Conservation (phyloP, 1,284 basidiomycete genomes). For the Ganoderma lingzhi region DNA sequence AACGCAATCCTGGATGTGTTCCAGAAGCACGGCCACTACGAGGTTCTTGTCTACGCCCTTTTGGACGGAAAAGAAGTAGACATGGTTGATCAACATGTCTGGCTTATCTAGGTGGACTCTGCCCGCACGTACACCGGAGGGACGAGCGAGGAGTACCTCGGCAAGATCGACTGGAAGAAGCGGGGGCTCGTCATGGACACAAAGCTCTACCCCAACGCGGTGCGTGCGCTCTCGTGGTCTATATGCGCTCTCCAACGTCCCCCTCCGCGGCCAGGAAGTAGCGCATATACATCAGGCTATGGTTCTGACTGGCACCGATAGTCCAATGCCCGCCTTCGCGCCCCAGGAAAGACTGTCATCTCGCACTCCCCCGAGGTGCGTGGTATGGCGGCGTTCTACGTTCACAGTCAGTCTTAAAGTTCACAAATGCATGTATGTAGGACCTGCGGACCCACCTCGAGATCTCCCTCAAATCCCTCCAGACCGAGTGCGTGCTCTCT, state of each 20-base stretch:
- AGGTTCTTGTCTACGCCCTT: constrained; percentile 38
- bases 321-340: constrained; percentile 21
- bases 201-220: constrained; percentile 35
- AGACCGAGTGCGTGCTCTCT: constrained; percentile 49
- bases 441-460: constrained; percentile 54
- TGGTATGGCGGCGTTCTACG: too few species aligned
- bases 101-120: constrained; percentile 54
- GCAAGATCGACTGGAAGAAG: constrained; percentile 45
- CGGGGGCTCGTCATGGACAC: constrained; percentile 59
- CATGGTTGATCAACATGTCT: background rate
- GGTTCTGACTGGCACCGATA: background rate
- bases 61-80: background rate
- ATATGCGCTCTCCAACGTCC: background rate
- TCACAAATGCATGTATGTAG: constrained; percentile 18
- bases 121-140: constrained; percentile 58
- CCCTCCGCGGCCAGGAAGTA: background rate
- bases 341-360: constrained; percentile 18
- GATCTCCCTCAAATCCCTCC: constrained; percentile 53
- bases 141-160: constrained; percentile 57
- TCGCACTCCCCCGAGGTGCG: constrained; percentile 33
- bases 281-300: background rate
- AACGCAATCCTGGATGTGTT: constrained; percentile 65
- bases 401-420: background rate
- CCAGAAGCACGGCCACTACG: constrained; percentile 62
- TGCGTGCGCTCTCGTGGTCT: constrained; percentile 12